phyloP scores from a whole-genome alignment of 805 yeast genomes.

The Metschnikowia noctiluminum region DNA sequence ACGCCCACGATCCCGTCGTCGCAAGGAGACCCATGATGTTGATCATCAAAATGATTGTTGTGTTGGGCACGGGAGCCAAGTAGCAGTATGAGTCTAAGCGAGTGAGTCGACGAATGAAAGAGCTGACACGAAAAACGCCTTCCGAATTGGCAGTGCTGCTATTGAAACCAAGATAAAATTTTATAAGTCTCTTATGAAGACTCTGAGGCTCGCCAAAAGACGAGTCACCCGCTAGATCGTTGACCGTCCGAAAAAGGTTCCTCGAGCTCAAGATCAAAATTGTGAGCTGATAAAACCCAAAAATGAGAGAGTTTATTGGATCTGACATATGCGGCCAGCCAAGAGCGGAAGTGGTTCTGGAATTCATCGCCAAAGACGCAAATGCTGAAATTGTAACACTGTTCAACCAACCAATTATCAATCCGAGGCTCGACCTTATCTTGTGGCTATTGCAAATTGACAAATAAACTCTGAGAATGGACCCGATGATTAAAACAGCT shows the following conservation, averaged over 20 bases:
- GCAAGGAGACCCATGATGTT: constrained; percentile 18
- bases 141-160: constrained; percentile 16
- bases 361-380: constrained; percentile 25
- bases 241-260: constrained; percentile 26
- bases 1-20: constrained; percentile 4
- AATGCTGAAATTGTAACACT: constrained; percentile 24
- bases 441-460: constrained; percentile 33
- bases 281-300: constrained; percentile 21
- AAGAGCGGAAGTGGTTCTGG: constrained; percentile 22
- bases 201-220: constrained; percentile 18
- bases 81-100: constrained; percentile 8
- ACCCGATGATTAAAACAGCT: constrained; percentile 9
- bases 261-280: constrained; percentile 30
- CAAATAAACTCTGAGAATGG: constrained; percentile 22
- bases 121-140: constrained; percentile 14
- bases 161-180: constrained; percentile 28
- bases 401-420: constrained; percentile 35
- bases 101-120: constrained; percentile 9
- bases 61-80: constrained; percentile 22
- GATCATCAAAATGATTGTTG: constrained; percentile 21
- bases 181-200: constrained; percentile 26
- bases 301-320: constrained; percentile 18
- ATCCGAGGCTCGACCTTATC: constrained; percentile 33
- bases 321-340: constrained; percentile 3
- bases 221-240: constrained; percentile 26